Base-by-base conservation (phyloP, 2,329 filamentous ascomycete genomes). In the Xylariomycetidae sp. region DNA sequence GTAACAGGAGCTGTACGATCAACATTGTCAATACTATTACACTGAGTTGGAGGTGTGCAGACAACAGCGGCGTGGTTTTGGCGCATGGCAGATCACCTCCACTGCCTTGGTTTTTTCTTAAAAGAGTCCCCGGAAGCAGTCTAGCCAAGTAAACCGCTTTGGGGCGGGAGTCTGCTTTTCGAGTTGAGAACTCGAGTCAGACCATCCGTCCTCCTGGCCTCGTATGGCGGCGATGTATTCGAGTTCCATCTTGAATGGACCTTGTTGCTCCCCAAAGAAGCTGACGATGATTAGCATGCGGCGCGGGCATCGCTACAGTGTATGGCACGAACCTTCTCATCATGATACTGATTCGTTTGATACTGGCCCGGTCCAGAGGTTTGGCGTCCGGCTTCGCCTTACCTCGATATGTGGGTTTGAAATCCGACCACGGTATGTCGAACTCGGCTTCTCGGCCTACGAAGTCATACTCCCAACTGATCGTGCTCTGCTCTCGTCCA, bases 391-490 rank as follows among this genome's bases (percentile, higher is more conserved):
- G 59, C 52, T 74, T 70, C 40, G 78, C 68, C 48, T 70, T 74
- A 0, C 86, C 86, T 4, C 85, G 68, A 57, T 87, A 92, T 2
- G 81, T 90, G 1, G 85, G 64, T 52, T 74, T 76, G 42, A 93
- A 75, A 16, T 72, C 68, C 10, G 56, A 56, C 79, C 82, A 90
- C 1, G 66, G 67, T 15, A 87, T 61, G 42, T 71, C 72, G 2
- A 87, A 44, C 10, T 58, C 54, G 10, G 45, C 50, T 10, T 37
- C 47, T 9, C 54, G 46, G 8, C 59, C 52, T 12, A 54, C 50
- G 2, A 90, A 88, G 46, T 84, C 76, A 42, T 71, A 80, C 58
- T 93, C 85, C 72, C 82, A 92, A 29, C 74, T 84, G 4, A 87
- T 51, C 0, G 77, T 79, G 31, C 81, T 77, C 58, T 81, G 74